Evolutionary conservation across 2,329 filamentous ascomycete genomes (phyloP).

Genomic region (Zymoseptoria brevis): DNA sequence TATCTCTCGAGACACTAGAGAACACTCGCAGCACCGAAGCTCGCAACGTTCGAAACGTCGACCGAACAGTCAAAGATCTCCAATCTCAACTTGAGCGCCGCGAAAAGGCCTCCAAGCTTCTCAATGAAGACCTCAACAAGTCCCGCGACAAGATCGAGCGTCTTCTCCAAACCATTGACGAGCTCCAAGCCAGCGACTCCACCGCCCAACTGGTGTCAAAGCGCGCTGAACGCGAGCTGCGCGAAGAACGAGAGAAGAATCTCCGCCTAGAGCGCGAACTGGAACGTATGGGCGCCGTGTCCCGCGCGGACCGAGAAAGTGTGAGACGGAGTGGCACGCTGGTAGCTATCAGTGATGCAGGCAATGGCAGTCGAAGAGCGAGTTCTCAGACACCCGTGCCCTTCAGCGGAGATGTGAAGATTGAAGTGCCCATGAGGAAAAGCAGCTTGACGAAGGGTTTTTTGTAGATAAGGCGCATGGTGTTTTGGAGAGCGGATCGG

Average conservation of each 20-base stretch:
- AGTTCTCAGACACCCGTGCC: slow-evolving; percentile 35
- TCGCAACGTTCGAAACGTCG: slow-evolving; percentile 82
- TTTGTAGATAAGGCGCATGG: slow-evolving; percentile 35
- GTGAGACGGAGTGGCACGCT: slow-evolving; percentile 24
- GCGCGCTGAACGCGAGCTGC: slow-evolving; percentile 79
- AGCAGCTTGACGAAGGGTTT: slow-evolving; percentile 44
- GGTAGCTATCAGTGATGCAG: slow-evolving; percentile 37
- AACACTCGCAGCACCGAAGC: slow-evolving; percentile 74
- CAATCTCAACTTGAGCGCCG: slow-evolving; percentile 87
- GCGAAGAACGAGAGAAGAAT: slow-evolving; percentile 77
- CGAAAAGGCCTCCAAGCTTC: slow-evolving; percentile 72
- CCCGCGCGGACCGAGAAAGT: slow-evolving; percentile 55
- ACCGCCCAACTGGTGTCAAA: slow-evolving; percentile 71
- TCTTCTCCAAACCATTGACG: slow-evolving; percentile 83
- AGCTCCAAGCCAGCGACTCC: slow-evolving; percentile 82
- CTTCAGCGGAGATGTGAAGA: slow-evolving; percentile 28
- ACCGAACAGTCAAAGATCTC: slow-evolving; percentile 87
- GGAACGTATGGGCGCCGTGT: slow-evolving; percentile 57
- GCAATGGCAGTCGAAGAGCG: slow-evolving; percentile 32
- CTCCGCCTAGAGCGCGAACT: slow-evolving; percentile 80
- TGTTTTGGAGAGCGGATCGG: slow-evolving; percentile 10
- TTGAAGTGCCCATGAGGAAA: slow-evolving; percentile 33
- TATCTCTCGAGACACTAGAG: slow-evolving; percentile 75
- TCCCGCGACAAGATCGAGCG: slow-evolving; percentile 87
- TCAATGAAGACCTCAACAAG: slow-evolving; percentile 75